Conservation (phyloP, 805 yeast genomes). For the Candida montana region DNA sequence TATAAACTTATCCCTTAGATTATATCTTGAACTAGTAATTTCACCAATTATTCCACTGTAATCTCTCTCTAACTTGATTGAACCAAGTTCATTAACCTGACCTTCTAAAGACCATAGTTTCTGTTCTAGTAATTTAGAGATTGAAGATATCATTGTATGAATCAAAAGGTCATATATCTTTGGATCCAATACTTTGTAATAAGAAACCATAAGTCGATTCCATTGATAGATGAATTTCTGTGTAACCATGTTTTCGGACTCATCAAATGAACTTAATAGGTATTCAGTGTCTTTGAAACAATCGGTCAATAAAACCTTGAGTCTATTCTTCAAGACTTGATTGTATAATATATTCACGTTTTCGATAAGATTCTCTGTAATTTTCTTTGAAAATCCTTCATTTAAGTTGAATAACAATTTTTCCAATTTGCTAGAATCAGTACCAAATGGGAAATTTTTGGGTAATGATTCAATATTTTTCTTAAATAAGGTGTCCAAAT, state of each 20-base stretch:
- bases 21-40: constrained; percentile 67
- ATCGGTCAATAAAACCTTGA: constrained; percentile 39
- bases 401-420: constrained; percentile 23
- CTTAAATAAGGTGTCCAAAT: constrained; percentile 39
- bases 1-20: constrained; percentile 70
- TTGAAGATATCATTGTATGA: constrained; percentile 42
- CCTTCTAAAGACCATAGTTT: constrained; percentile 62
- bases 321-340: constrained; percentile 40
- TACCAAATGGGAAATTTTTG: constrained; percentile 34
- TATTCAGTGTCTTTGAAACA: constrained; percentile 29
- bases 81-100: constrained; percentile 76
- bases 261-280: constrained; percentile 25
- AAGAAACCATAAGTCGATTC: constrained; percentile 62
- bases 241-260: constrained; percentile 31
- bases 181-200: constrained; percentile 49
- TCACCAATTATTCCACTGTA: constrained; percentile 67
- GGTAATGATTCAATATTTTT: constrained; percentile 28
- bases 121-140: constrained; percentile 57
- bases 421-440: constrained; percentile 27
- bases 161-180: constrained; percentile 47
- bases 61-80: constrained; percentile 78
- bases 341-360: constrained; percentile 39
- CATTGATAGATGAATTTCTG: constrained; percentile 58
- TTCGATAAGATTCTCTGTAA: constrained; percentile 31
- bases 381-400: constrained; percentile 23